Evolutionary conservation across 305 asterid genomes (phyloP).

Genomic region (Ilex paraguariensis): DNA sequence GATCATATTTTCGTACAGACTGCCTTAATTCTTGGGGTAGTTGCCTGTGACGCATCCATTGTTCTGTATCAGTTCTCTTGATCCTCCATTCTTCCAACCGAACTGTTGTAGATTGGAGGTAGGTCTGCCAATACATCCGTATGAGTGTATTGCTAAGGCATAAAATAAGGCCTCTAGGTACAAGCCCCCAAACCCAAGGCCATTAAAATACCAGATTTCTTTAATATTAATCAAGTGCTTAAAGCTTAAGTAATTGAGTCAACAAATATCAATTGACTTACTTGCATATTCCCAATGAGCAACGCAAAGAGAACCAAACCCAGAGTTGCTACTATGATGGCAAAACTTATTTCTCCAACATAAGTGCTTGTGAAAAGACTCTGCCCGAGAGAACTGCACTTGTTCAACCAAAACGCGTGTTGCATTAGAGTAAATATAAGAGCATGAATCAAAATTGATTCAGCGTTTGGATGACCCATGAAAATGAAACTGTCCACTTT

Average conservation of each 20-base stretch:
- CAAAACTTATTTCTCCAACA: constrained; percentile 74
- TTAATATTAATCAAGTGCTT: no score
- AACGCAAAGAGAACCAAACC: constrained; percentile 90
- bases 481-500: no score
- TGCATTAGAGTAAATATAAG: no score
- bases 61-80: constrained; percentile 81
- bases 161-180: no score
- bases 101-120: constrained; percentile 92
- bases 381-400: constrained; percentile 86
- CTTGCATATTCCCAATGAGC: constrained; percentile 97
- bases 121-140: no score
- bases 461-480: no score
- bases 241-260: no score
- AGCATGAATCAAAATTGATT: no score
- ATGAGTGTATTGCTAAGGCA: no score
- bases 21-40: constrained; percentile 77
- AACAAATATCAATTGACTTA: constrained; percentile 25
- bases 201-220: no score
- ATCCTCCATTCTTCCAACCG: constrained; percentile 95
- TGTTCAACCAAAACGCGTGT: no score
- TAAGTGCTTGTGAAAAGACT: constrained; percentile 71
- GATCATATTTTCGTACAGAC: constrained; percentile 81
- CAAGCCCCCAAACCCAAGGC: no score
- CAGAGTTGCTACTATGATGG: constrained; percentile 59
- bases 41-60: constrained; percentile 97